Percentiles rank a stretch among this genome's conserved stretches.
Evolutionary conservation across 768 basidiomycete genomes (phyloP).

Genomic region (Omphalotus guepiniiformis): DNA sequence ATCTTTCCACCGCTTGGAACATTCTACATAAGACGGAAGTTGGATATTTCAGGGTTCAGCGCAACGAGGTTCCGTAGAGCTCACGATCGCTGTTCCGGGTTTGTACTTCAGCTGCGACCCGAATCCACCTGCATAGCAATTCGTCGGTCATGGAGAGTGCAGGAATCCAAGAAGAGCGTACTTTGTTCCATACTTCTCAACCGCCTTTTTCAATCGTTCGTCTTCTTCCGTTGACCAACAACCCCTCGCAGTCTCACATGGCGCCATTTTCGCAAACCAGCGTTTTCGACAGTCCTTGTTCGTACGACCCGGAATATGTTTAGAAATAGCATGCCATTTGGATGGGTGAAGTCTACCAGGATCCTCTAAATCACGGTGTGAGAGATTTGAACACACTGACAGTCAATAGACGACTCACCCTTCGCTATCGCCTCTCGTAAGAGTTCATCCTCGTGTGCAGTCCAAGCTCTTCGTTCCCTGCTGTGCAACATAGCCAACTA

Average conservation of each 20-base stretch:
- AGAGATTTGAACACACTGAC: constrained; percentile 11
- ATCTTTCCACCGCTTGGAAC: constrained; percentile 26
- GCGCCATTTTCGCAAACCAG: constrained; percentile 46
- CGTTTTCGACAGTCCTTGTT: constrained; percentile 37
- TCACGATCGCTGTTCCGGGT: constrained; percentile 24
- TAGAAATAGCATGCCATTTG: constrained; percentile 62
- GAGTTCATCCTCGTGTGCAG: constrained; percentile 47
- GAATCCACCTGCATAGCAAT: constrained; percentile 18
- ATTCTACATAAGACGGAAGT: constrained; percentile 20
- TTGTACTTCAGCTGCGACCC: constrained; percentile 19
- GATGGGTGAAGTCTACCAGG: constrained; percentile 55
- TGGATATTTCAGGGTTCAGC: not conserved
- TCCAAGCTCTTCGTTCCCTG: constrained; percentile 51
- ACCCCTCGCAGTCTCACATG: constrained; percentile 50
- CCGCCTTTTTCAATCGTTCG: constrained; percentile 50
- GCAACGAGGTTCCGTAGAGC: not conserved
- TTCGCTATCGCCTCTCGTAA: constrained; percentile 45
- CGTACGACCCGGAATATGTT: constrained; percentile 56
- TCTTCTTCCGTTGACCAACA: constrained; percentile 61
- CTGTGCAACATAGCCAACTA: no score
- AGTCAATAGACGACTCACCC: constrained; percentile 26
- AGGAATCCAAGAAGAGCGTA: no score
- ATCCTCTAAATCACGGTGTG: constrained; percentile 40
- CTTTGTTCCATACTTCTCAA: constrained; percentile 54
- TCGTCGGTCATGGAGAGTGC: constrained; percentile 3